Conservation (phyloP, 2,329 filamentous ascomycete species). For the Nigrospora sphaerica region DNA sequence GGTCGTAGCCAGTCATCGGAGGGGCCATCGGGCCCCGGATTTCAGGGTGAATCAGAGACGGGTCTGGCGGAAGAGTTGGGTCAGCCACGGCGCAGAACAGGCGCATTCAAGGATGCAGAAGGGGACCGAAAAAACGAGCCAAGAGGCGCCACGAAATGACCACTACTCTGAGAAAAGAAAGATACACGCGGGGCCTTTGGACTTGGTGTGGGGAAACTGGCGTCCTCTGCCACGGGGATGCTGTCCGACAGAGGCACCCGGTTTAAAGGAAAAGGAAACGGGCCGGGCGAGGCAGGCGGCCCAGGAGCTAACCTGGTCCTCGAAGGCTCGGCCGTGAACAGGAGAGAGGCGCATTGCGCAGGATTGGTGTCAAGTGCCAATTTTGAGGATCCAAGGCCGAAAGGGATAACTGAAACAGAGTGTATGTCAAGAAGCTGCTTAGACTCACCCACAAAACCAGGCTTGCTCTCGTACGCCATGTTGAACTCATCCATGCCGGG, state of each 20-base stretch:
- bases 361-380: no score
- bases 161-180: conserved; percentile 47
- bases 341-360: no score
- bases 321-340: background rate
- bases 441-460: conserved; percentile 51
- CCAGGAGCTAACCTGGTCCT: background rate
- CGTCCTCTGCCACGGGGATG: no score
- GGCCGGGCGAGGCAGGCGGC: no score
- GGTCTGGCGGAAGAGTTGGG: conserved; percentile 32
- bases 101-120: conserved; percentile 10
- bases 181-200: conserved; percentile 21
- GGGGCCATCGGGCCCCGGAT: conserved; percentile 38
- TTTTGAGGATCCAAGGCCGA: no score
- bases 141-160: conserved; percentile 44
- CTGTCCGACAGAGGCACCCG: no score
- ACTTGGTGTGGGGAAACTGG: no score
- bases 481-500: conserved; percentile 42
- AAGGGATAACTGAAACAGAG: no score
- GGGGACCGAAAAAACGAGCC: conserved; percentile 46
- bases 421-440: no score
- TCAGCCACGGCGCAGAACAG: conserved; percentile 15
- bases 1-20: conserved; percentile 41
- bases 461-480: conserved; percentile 41
- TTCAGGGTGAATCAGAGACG: conserved; percentile 49
- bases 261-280: no score